A percentile compares a stretch with the other conserved stretches of the same genome.
Evolutionary conservation across 139 green algal species (phyloP).

Genomic region (Chlamydomonas schloesseri): DNA sequence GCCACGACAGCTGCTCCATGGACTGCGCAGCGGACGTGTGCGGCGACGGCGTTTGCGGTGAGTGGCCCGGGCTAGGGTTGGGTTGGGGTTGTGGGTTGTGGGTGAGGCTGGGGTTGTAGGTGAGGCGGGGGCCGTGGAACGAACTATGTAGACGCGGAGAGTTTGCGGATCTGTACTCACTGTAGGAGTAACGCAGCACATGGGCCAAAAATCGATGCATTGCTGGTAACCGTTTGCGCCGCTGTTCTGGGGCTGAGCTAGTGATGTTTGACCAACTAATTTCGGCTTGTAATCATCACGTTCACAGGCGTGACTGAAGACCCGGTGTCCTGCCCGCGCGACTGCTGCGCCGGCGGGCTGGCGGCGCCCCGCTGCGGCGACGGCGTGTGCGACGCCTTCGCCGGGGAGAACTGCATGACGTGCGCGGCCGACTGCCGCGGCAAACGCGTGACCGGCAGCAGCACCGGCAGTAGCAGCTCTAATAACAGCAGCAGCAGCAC

Average conservation of each 20-base stretch:
- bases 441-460: too few species aligned
- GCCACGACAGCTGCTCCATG: neutral
- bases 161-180: too few species aligned
- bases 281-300: too few species aligned
- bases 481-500: too few species aligned
- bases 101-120: neutral
- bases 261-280: too few species aligned
- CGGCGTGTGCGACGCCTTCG: neutral
- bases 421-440: neutral
- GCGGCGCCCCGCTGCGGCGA: neutral
- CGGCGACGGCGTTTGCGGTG: neutral
- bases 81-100: neutral
- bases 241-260: too few species aligned
- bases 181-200: too few species aligned
- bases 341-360: neutral
- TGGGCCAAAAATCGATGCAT: too few species aligned
- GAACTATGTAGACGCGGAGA: too few species aligned
- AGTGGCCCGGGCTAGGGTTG: neutral
- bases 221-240: too few species aligned
- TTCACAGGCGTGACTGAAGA: neutral
- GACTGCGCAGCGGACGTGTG: constrained; percentile 5
- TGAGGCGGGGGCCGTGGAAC: too few species aligned
- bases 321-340: neutral
- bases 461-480: too few species aligned
- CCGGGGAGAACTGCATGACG: neutral